Percentiles rank a stretch among this genome's conserved stretches.
phyloP scores from a whole-genome alignment of 768 basidiomycete genomes.

The Auricularia cornea region DNA sequence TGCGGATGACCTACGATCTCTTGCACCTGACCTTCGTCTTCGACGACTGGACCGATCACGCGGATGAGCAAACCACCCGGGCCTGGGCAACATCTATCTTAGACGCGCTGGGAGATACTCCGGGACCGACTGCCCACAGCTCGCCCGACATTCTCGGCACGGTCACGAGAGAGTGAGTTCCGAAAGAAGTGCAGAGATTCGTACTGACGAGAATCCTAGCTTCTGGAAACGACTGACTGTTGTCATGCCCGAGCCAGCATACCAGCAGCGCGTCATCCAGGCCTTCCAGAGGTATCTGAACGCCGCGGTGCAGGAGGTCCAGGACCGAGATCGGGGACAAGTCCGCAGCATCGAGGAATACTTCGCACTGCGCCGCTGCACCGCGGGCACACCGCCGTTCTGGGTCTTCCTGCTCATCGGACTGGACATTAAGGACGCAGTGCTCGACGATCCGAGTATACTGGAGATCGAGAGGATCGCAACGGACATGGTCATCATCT shows the following conservation, averaged over 20 bases:
- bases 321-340: constrained; percentile 25
- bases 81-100: constrained; percentile 27
- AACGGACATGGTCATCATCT: constrained; percentile 29
- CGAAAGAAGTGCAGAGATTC: no score
- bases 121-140: background rate
- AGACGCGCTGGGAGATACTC: constrained; percentile 29
- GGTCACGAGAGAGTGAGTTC: no score
- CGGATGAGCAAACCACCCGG: constrained; percentile 21
- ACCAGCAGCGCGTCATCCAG: constrained; percentile 30
- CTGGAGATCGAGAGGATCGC: constrained; percentile 18
- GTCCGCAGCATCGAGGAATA: constrained; percentile 35
- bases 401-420: constrained; percentile 29
- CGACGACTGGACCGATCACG: constrained; percentile 43
- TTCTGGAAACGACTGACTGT: constrained; percentile 27
- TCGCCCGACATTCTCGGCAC: background rate
- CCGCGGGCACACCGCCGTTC: constrained; percentile 31
- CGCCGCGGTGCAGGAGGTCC: constrained; percentile 33
- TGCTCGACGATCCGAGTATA: constrained; percentile 33
- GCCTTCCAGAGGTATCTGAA: constrained; percentile 29
- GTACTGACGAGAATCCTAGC: constrained; percentile 12
- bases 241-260: constrained; percentile 10
- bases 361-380: constrained; percentile 32
- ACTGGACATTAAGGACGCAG: constrained; percentile 33
- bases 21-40: constrained; percentile 44
- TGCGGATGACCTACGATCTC: constrained; percentile 30